phyloP scores from a whole-genome alignment of 441 rosid species.

The Arabidopsis lyrata region DNA sequence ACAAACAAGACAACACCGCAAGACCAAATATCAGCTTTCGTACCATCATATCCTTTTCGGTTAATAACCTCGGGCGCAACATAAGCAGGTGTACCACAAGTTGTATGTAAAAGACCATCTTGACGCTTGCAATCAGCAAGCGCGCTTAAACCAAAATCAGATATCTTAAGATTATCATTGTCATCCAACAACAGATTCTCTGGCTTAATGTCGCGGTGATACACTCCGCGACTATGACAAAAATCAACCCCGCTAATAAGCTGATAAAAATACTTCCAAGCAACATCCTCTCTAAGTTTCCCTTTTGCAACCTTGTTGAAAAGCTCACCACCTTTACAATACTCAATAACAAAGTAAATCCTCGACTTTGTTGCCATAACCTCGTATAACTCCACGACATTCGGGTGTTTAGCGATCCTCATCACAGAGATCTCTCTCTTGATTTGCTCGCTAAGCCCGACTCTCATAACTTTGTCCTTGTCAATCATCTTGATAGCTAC shows the following conservation, averaged over 20 bases:
- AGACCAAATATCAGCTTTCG: constrained; percentile 84
- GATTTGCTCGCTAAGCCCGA: constrained; percentile 72
- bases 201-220: constrained; percentile 84
- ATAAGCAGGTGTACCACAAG: constrained; percentile 88
- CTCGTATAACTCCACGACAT: constrained; percentile 69
- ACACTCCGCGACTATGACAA: constrained; percentile 78
- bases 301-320: constrained; percentile 78
- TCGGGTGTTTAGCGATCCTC: constrained; percentile 79
- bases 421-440: constrained; percentile 86
- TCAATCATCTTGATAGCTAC: constrained; percentile 82
- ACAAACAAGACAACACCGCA: constrained; percentile 89
- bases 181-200: constrained; percentile 82
- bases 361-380: constrained; percentile 84
- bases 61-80: constrained; percentile 83
- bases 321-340: constrained; percentile 89
- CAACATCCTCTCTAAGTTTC: constrained; percentile 66
- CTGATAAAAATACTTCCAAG: constrained; percentile 75
- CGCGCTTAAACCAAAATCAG: constrained; percentile 87
- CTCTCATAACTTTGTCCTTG: constrained; percentile 70
- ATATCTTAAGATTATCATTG: constrained; percentile 71
- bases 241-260: constrained; percentile 76
- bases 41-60: constrained; percentile 81
- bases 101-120: constrained; percentile 80
- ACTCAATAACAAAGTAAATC: constrained; percentile 76
- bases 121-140: constrained; percentile 67